Evolutionary conservation across 2,329 filamentous ascomycete species (phyloP).

Genomic region (Corinectria fuckeliana): DNA sequence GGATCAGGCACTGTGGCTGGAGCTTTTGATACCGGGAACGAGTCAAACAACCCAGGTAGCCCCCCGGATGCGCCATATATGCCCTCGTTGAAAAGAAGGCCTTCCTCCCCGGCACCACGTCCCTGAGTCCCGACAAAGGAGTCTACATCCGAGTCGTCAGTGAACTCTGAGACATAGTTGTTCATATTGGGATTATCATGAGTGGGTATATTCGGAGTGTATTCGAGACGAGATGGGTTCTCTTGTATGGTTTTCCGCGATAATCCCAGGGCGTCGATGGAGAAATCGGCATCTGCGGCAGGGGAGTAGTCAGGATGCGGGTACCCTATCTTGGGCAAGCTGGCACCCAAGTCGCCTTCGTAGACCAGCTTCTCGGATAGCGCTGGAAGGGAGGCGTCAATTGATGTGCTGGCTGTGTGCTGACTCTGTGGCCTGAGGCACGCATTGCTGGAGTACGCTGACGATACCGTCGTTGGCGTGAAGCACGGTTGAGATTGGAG

Average conservation of each 20-base stretch:
- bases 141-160: slow-evolving; percentile 40
- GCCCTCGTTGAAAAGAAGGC: slow-evolving; percentile 36
- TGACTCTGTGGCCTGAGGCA: slow-evolving; percentile 49
- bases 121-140: slow-evolving; percentile 33
- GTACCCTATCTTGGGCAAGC: not conserved
- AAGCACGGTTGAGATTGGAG: slow-evolving; percentile 50
- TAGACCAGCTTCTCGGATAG: slow-evolving; percentile 35
- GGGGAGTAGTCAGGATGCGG: slow-evolving; percentile 17
- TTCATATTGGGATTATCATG: not conserved
- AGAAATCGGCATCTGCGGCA: slow-evolving; percentile 26
- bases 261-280: slow-evolving; percentile 23
- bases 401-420: slow-evolving; percentile 55
- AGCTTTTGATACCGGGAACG: slow-evolving; percentile 17
- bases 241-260: slow-evolving; percentile 13
- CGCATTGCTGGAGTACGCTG: slow-evolving; percentile 48
- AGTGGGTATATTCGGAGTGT: not conserved
- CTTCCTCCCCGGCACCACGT: slow-evolving; percentile 28
- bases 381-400: slow-evolving; percentile 42
- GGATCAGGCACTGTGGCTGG: not conserved
- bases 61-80: slow-evolving; percentile 32
- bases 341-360: slow-evolving; percentile 17
- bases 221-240: slow-evolving; percentile 4
- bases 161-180: slow-evolving; percentile 31
- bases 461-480: slow-evolving; percentile 36
- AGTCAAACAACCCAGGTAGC: slow-evolving; percentile 40